Evolutionary conservation across 305 asterid species (phyloP).

Genomic region (Solanum aculeatissimum): DNA sequence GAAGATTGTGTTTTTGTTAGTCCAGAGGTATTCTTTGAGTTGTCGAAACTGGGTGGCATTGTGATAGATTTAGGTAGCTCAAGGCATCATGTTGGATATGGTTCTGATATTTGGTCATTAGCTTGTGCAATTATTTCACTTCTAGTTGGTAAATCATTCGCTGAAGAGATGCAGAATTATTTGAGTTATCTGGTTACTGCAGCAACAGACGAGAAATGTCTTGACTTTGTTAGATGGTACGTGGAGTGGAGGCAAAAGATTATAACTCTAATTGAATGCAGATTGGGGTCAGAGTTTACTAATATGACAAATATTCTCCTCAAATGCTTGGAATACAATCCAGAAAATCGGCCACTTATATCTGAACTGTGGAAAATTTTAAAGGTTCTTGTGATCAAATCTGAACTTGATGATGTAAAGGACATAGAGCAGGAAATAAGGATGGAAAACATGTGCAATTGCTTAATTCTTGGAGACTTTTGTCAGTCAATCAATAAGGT

Average conservation of each 20-base stretch:
- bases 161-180: slow-evolving; percentile 32
- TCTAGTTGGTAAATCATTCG: slow-evolving; percentile 42
- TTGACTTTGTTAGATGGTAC: slow-evolving; percentile 29
- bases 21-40: slow-evolving; percentile 48
- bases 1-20: slow-evolving; percentile 39
- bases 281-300: slow-evolving; percentile 26
- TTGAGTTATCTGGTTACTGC: slow-evolving; percentile 12
- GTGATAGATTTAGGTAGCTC: slow-evolving; percentile 21
- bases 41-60: slow-evolving; percentile 21
- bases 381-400: slow-evolving; percentile 32
- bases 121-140: slow-evolving; percentile 54
- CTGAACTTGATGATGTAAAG: slow-evolving; percentile 23
- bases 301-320: slow-evolving; percentile 29
- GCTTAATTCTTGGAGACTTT: slow-evolving; percentile 41
- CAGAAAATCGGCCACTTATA: slow-evolving; percentile 43
- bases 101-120: slow-evolving; percentile 78
- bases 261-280: slow-evolving; percentile 24
- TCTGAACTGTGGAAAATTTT: slow-evolving; percentile 62
- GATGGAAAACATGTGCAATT: slow-evolving; percentile 13
- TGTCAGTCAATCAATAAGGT: slow-evolving; percentile 18
- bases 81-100: slow-evolving; percentile 30
- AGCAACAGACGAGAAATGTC: slow-evolving; percentile 17
- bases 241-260: slow-evolving; percentile 41
- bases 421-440: slow-evolving; percentile 11
- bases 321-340: slow-evolving; percentile 49